Conservation (phyloP, 176 grass and related monocot species). For the Carex parvula region DNA sequence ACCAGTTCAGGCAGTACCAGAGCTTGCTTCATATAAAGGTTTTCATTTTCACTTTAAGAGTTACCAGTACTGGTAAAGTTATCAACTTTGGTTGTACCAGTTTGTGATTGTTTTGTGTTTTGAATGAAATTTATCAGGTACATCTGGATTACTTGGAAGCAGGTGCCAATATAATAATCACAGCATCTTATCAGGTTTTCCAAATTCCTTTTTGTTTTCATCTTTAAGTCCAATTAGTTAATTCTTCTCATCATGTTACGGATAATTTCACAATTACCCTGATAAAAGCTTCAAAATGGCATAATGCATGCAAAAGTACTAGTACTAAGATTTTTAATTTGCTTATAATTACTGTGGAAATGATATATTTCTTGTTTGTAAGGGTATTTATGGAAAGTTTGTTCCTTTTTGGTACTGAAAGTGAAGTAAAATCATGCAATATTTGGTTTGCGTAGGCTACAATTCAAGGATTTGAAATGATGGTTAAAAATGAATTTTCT, state of each 20-base stretch:
- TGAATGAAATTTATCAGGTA: conserved; percentile 45
- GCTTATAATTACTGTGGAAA: background rate
- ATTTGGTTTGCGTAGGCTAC: conserved; percentile 50
- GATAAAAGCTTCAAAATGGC: background rate
- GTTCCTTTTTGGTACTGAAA: background rate
- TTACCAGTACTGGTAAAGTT: too few species aligned
- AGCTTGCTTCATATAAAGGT: too few species aligned
- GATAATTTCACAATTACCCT: background rate
- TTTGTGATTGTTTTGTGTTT: background rate
- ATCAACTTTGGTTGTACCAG: background rate
- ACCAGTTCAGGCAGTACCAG: background rate
- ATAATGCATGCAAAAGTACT: background rate
- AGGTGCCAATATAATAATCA: conserved; percentile 77
- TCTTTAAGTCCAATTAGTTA: background rate
- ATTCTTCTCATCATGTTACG: background rate
- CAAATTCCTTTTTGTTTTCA: background rate
- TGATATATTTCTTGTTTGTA: background rate
- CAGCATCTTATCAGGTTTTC: conserved; percentile 91
- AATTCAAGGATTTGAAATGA: conserved; percentile 32
- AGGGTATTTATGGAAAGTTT: background rate
- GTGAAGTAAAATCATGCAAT: background rate
- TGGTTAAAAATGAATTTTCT: too few species aligned
- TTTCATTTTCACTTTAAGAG: too few species aligned
- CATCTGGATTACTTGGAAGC: conserved; percentile 92
- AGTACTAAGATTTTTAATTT: background rate